A percentile compares a stretch with the other conserved stretches of the same genome.
These are phyloP conservation scores for Fraxinus platypoda DNA, from an alignment of 305 asterid species.

Conservation along the genomic window DNA sequence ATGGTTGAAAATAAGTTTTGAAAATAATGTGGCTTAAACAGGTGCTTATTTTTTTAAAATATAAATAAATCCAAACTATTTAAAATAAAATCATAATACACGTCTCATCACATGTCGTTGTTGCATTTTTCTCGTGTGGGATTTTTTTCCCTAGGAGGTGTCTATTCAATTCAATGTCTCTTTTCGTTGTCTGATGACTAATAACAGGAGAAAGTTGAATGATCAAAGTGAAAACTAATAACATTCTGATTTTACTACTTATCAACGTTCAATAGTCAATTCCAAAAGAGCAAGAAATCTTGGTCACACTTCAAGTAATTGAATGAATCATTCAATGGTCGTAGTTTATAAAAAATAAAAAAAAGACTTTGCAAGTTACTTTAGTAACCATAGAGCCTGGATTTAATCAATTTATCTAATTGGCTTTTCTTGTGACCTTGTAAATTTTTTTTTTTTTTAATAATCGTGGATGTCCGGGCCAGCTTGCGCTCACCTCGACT, in stretches of 20 bases:
- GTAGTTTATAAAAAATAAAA: neutral
- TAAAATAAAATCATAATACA: neutral
- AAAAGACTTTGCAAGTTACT: neutral
- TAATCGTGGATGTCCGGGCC: too few species aligned
- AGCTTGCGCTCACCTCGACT: too few species aligned
- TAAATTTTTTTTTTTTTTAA: too few species aligned
- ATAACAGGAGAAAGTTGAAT: neutral
- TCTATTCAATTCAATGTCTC: neutral
- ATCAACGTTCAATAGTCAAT: neutral
- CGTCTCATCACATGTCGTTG: neutral
- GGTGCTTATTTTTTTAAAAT: too few species aligned
- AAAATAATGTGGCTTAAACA: too few species aligned
- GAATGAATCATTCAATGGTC: neutral
- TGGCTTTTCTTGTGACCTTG: too few species aligned
- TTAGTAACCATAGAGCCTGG: neutral
- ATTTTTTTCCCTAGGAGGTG: neutral
- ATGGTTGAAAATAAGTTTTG: too few species aligned
- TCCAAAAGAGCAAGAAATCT: neutral
- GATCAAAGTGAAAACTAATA: too few species aligned
- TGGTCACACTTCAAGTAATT: neutral
- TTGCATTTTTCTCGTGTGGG: neutral
- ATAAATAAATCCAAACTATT: neutral
- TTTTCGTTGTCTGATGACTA: neutral
- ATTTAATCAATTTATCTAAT: too few species aligned
- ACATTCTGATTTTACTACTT: neutral